phyloP scores from a whole-genome alignment of 352 stramenopile species.

The Aphanomyces stellatus region DNA sequence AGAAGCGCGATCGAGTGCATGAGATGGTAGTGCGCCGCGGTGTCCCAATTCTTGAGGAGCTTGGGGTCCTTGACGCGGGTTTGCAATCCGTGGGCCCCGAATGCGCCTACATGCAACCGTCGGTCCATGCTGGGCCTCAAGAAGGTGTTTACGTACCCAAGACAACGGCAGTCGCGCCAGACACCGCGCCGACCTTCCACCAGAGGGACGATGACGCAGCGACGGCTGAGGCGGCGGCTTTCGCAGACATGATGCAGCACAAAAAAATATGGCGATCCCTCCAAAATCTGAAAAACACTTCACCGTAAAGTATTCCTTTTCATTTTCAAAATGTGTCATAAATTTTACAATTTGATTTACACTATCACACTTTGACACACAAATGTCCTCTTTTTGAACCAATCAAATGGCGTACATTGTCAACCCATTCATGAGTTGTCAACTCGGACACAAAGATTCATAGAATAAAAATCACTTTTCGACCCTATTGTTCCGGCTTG shows the following conservation, averaged over 20 bases:
- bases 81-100: conserved; percentile 68
- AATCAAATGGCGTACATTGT: neutral
- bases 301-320: too few species aligned
- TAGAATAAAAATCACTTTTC: too few species aligned
- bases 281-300: neutral
- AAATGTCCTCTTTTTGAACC: neutral
- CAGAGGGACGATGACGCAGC: conserved; percentile 50
- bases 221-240: conserved; percentile 37
- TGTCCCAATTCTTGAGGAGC: conserved; percentile 82
- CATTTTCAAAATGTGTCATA: too few species aligned
- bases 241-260: conserved; percentile 25
- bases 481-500: neutral
- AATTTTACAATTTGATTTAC: too few species aligned
- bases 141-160: conserved; percentile 30
- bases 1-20: conserved; percentile 69
- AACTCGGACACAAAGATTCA: too few species aligned
- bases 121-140: neutral
- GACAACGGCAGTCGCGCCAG: conserved; percentile 50
- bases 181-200: conserved; percentile 71
- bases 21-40: conserved; percentile 73
- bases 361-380: too few species aligned
- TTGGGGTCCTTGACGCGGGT: conserved; percentile 56
- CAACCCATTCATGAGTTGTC: too few species aligned
- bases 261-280: neutral
- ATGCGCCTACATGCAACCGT: conserved; percentile 39